phyloP scores from a whole-genome alignment of 306 rosid genomes.

The Fragaria ananassa region DNA sequence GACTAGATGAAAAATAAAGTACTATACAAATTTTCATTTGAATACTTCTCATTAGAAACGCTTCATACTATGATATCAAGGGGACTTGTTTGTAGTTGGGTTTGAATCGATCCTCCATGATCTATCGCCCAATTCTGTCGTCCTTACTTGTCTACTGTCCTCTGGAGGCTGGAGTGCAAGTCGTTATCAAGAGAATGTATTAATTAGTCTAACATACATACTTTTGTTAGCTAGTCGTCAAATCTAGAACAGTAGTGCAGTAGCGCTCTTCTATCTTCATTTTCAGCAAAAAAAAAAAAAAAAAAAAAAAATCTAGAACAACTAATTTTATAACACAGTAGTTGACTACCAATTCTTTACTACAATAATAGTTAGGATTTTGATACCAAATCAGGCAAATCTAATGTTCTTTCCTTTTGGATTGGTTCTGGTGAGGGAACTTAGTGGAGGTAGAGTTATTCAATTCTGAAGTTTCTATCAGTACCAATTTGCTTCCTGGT shows the following conservation, averaged over 20 bases:
- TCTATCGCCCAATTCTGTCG: not conserved
- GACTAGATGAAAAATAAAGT: too few relatives aligned
- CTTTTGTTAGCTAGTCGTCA: not conserved
- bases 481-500: not conserved
- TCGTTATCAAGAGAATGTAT: not conserved
- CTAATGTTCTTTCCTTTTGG: not conserved
- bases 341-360: not conserved
- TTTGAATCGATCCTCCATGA: not conserved
- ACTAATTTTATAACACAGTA: not conserved
- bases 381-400: not conserved
- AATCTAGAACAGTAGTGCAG: too few relatives aligned
- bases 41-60: too few relatives aligned
- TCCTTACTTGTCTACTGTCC: not conserved
- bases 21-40: too few relatives aligned
- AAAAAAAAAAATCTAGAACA: not conserved
- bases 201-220: not conserved
- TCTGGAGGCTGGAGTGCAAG: not conserved
- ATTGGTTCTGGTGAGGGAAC: not conserved
- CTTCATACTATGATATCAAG: not conserved
- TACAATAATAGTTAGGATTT: not conserved
- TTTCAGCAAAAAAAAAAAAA: too few relatives aligned
- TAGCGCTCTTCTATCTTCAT: too few relatives aligned
- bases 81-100: not conserved
- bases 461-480: not conserved
- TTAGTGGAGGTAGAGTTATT: not conserved